A percentile compares a stretch with the other conserved stretches of the same genome.
phyloP scores from a whole-genome alignment of 148 eudicot genomes.

The Dianthus caryophyllus region DNA sequence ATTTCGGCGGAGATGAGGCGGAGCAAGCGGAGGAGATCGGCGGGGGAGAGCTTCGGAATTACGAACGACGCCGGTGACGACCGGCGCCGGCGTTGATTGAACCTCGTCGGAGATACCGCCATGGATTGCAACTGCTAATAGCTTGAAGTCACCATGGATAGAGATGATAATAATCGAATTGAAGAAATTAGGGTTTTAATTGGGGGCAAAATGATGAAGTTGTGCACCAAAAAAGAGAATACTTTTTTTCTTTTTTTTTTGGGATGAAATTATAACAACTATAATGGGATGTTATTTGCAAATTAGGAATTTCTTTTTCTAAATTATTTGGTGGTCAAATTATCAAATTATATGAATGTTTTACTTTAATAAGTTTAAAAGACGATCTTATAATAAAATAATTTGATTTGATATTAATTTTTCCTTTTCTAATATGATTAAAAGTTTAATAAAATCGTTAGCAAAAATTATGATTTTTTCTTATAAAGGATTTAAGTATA shows the following conservation, averaged over 20 bases:
- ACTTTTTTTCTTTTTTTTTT: constrained; percentile 5
- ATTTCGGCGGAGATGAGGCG: constrained; percentile 26
- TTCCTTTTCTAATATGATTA: too few species aligned
- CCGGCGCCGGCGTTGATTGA: constrained; percentile 61
- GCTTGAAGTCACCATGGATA: neutral
- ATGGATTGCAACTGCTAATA: constrained; percentile 21
- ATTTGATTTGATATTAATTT: too few species aligned
- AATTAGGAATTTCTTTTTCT: too few species aligned
- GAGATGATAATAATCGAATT: neutral
- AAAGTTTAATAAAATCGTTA: too few species aligned
- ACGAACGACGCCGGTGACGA: constrained; percentile 48
- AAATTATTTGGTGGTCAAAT: too few species aligned
- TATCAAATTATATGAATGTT: too few species aligned
- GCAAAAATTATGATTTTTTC: too few species aligned
- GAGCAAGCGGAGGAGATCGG: constrained; percentile 40
- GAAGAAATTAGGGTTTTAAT: constrained; percentile 1
- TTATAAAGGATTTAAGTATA: too few species aligned
- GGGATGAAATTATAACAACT: too few species aligned
- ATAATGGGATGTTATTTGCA: neutral
- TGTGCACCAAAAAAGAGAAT: constrained; percentile 13
- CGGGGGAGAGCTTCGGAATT: constrained; percentile 39
- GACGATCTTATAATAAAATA: too few species aligned
- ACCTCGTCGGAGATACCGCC: constrained; percentile 53
- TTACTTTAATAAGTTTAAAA: too few species aligned
- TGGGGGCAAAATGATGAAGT: neutral